A percentile compares a stretch with the other conserved stretches of the same genome.
Evolutionary conservation across 495 filamentous ascomycete genomes (phyloP).

Genomic region (Talaromyces adpressus): DNA sequence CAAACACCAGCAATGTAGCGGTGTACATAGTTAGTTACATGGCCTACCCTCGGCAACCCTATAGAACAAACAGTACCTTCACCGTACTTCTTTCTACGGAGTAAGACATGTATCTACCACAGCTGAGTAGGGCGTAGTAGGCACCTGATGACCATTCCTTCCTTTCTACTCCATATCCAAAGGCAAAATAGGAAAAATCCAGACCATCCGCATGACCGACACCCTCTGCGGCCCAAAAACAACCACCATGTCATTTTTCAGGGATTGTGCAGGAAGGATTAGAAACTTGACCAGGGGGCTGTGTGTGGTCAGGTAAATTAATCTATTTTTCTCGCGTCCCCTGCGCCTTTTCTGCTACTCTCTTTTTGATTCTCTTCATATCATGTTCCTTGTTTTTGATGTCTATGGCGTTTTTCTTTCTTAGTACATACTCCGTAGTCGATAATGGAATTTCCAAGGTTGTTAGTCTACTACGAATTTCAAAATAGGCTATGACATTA

Average conservation of each 20-base stretch:
- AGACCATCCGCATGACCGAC: constrained; percentile 5
- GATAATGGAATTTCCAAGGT: background rate
- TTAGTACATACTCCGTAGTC: background rate
- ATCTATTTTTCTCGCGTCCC: background rate
- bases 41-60: background rate
- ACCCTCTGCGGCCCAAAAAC: background rate
- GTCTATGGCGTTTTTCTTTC: background rate
- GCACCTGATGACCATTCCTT: background rate
- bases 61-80: background rate
- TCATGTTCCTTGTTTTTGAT: background rate
- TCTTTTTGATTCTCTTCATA: background rate
- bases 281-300: background rate
- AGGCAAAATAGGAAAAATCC: background rate
- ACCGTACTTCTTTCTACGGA: background rate
- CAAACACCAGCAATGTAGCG: background rate
- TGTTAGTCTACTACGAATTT: background rate
- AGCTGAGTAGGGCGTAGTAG: background rate
- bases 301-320: background rate
- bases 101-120: background rate
- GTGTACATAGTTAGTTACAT: background rate
- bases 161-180: too few relatives aligned
- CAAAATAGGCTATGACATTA: background rate
- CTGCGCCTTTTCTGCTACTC: background rate
- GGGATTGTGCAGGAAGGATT: background rate
- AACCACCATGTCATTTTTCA: background rate